These are phyloP conservation scores for Prosopis cineraria DNA, from an alignment of 306 rosid species.

Conservation along the genomic window DNA sequence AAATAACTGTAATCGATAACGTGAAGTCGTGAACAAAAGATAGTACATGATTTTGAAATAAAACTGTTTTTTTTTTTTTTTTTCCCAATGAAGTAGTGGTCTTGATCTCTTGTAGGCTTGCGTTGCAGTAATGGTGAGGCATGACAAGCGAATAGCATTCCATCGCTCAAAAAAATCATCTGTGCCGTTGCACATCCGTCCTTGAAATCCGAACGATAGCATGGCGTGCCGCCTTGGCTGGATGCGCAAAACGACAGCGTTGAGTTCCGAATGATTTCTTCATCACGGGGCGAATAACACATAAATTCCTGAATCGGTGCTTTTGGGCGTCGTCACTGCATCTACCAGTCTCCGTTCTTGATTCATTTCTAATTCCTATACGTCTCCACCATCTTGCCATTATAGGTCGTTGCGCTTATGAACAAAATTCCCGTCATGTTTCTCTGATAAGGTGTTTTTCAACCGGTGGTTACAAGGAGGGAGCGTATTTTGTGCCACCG, in stretches of 20 bases:
- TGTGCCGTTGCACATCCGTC: conserved; percentile 19
- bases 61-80: too few species aligned
- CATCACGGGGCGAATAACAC: not conserved
- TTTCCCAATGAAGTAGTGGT: too few species aligned
- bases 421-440: not conserved
- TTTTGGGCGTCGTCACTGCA: not conserved
- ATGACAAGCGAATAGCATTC: conserved; percentile 32
- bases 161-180: not conserved
- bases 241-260: conserved; percentile 22
- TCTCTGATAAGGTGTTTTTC: not conserved
- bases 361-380: not conserved
- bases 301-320: not conserved
- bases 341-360: not conserved
- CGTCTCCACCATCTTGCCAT: not conserved
- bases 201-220: not conserved
- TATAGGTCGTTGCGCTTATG: conserved; percentile 18
- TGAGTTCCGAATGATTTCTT: not conserved
- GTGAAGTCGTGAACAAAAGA: too few species aligned
- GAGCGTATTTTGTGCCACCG: conserved; percentile 18
- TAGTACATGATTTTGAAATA: too few species aligned
- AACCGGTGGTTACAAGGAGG: conserved; percentile 31
- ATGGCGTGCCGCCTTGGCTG: not conserved
- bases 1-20: too few species aligned
- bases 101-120: not conserved
- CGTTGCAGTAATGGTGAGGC: conserved; percentile 41